phyloP scores from a whole-genome alignment of 73 alveolate species.

The Paramecium pentaurelia region DNA sequence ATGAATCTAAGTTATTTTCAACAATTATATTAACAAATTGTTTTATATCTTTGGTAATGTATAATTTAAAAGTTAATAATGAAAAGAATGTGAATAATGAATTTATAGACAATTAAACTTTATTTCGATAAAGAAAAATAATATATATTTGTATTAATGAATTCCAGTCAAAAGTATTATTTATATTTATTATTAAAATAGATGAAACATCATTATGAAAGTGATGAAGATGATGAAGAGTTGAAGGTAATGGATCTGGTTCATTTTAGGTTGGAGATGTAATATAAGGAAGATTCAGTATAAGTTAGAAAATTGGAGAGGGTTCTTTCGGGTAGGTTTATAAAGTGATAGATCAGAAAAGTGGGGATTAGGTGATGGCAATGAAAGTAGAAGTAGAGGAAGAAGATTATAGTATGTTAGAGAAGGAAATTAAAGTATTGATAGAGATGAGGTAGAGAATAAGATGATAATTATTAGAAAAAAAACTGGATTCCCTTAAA shows the following conservation, averaged over 20 bases:
- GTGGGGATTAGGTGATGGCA: not conserved
- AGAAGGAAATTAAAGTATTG: conserved; percentile 23
- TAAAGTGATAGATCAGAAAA: conserved; percentile 13
- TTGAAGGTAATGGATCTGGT: not conserved
- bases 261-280: not conserved
- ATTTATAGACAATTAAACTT: too few relatives aligned
- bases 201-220: not conserved
- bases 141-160: not conserved
- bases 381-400: conserved; percentile 9
- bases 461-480: not conserved
- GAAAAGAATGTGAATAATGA: too few relatives aligned
- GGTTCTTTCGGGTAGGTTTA: conserved; percentile 43
- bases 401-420: conserved; percentile 1
- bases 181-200: not conserved
- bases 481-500: conserved; percentile 51
- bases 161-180: not conserved
- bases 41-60: too few relatives aligned
- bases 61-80: too few relatives aligned
- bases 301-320: conserved; percentile 17
- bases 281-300: conserved; percentile 21
- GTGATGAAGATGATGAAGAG: not conserved
- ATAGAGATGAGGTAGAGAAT: conserved; percentile 15
- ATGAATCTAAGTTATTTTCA: too few relatives aligned
- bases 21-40: too few relatives aligned
- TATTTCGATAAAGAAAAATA: not conserved